Percentiles rank a stretch among this genome's conserved stretches.
These are phyloP conservation scores for Penicillium coprophilum DNA, from an alignment of 495 filamentous ascomycete genomes.

Conservation along the genomic window DNA sequence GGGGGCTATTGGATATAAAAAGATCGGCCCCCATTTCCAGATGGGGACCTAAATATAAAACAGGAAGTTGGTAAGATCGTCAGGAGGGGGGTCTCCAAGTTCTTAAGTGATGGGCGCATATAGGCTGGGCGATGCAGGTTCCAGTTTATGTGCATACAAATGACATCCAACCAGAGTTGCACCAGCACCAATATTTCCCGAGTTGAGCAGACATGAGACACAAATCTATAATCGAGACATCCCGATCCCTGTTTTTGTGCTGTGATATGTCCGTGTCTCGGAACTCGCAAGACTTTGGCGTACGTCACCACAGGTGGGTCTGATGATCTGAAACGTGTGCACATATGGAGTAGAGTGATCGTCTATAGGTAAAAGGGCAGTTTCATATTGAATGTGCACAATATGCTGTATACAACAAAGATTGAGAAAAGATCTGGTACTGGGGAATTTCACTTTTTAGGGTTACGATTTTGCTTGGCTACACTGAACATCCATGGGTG, in stretches of 20 bases:
- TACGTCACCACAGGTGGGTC: constrained; percentile 26
- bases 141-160: background rate
- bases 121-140: constrained; percentile 10
- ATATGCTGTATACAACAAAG: background rate
- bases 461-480: constrained; percentile 1
- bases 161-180: constrained; percentile 2
- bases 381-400: background rate
- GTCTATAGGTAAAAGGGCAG: background rate
- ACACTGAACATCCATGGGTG: background rate
- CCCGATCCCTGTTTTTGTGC: too few species aligned
- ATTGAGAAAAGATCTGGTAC: background rate
- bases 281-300: background rate
- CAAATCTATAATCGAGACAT: background rate
- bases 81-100: constrained; percentile 6
- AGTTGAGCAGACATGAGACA: background rate
- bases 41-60: constrained; percentile 9
- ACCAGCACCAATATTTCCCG: constrained; percentile 3
- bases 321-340: constrained; percentile 17
- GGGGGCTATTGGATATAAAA: background rate
- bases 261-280: background rate
- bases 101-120: constrained; percentile 4
- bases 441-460: background rate
- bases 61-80: background rate
- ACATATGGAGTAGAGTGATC: background rate
- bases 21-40: constrained; percentile 19